These are phyloP conservation scores for Annulohypoxylon maeteangense DNA, from an alignment of 495 filamentous ascomycete species.

Conservation along the genomic window DNA sequence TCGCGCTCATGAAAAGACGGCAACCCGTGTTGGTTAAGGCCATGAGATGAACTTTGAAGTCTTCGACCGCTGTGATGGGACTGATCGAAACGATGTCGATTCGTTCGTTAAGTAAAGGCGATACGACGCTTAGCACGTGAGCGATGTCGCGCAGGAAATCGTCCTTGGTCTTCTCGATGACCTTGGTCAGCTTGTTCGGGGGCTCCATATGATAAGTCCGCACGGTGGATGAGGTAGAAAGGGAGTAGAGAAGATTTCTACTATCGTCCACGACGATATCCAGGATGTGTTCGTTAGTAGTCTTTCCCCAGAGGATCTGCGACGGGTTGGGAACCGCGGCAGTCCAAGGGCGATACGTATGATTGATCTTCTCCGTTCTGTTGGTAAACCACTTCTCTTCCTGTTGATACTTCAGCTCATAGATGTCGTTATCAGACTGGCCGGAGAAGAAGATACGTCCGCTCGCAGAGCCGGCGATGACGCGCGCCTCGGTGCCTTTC, in stretches of 20 bases:
- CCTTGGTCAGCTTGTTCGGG: slow-evolving; percentile 60
- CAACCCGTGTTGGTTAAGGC: slow-evolving; percentile 91
- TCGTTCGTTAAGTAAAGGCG: slow-evolving; percentile 71
- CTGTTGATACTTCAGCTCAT: slow-evolving; percentile 94
- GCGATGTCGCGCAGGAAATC: slow-evolving; percentile 70
- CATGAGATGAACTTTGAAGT: slow-evolving; percentile 86
- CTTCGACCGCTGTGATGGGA: slow-evolving; percentile 82
- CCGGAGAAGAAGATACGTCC: slow-evolving; percentile 94
- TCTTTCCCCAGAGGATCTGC: slow-evolving; percentile 46
- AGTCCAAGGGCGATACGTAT: slow-evolving; percentile 79
- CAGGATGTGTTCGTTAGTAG: slow-evolving; percentile 66
- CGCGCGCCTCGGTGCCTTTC: slow-evolving; percentile 73
- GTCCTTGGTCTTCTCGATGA: slow-evolving; percentile 66
- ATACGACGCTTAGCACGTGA: slow-evolving; percentile 75
- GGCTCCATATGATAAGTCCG: slow-evolving; percentile 81
- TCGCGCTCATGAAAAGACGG: slow-evolving; percentile 90
- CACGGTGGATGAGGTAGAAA: slow-evolving; percentile 86
- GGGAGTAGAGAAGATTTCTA: slow-evolving; percentile 86
- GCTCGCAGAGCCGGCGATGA: slow-evolving; percentile 79
- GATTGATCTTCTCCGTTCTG: slow-evolving; percentile 83
- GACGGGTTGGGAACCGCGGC: slow-evolving; percentile 70
- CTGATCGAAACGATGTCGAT: slow-evolving; percentile 83
- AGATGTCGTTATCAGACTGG: slow-evolving; percentile 81
- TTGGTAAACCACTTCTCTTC: slow-evolving; percentile 96
- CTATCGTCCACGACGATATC: slow-evolving; percentile 90